Evolutionary conservation across 2,329 filamentous ascomycete genomes (phyloP).

Genomic region (Fusarium sp.): DNA sequence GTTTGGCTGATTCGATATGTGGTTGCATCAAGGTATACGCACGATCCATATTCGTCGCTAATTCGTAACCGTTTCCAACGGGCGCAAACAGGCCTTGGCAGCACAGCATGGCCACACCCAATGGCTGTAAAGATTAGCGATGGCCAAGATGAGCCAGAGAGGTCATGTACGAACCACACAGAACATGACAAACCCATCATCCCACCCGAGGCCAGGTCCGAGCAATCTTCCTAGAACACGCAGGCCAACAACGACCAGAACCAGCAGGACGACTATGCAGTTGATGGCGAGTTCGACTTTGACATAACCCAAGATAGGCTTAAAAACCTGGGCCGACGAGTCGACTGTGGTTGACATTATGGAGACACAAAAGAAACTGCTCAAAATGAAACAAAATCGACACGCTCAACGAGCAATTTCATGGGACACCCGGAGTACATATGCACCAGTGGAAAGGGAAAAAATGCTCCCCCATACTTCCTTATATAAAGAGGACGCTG

Average conservation of each 20-base stretch:
- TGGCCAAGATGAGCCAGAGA: too few relatives aligned
- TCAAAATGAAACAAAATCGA: conserved; percentile 16
- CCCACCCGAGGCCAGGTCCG: conserved; percentile 53
- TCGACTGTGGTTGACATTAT: conserved; percentile 27
- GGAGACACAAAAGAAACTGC: not conserved
- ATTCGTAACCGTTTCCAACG: conserved; percentile 44
- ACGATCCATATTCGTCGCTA: conserved; percentile 38
- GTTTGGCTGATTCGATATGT: not conserved
- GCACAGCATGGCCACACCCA: conserved; percentile 47
- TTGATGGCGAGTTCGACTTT: conserved; percentile 50
- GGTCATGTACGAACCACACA: conserved; percentile 37
- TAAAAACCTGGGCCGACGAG: conserved; percentile 30
- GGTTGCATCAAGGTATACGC: conserved; percentile 11
- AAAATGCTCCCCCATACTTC: conserved; percentile 9
- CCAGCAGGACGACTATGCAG: conserved; percentile 50
- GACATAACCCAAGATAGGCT: conserved; percentile 44
- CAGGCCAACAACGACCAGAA: conserved; percentile 48
- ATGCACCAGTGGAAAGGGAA: not conserved
- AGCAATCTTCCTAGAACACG: conserved; percentile 48
- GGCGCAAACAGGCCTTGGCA: conserved; percentile 49
- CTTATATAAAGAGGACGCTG: conserved; percentile 29
- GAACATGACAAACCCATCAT: conserved; percentile 51
- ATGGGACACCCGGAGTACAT: not conserved
- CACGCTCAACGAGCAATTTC: conserved; percentile 4
- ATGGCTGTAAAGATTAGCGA: conserved; percentile 32